Evolutionary conservation across 2,329 filamentous ascomycete genomes (phyloP), one percentile per base, ranked within the genome.

Genomic region (Septoria petroselini): DNA sequence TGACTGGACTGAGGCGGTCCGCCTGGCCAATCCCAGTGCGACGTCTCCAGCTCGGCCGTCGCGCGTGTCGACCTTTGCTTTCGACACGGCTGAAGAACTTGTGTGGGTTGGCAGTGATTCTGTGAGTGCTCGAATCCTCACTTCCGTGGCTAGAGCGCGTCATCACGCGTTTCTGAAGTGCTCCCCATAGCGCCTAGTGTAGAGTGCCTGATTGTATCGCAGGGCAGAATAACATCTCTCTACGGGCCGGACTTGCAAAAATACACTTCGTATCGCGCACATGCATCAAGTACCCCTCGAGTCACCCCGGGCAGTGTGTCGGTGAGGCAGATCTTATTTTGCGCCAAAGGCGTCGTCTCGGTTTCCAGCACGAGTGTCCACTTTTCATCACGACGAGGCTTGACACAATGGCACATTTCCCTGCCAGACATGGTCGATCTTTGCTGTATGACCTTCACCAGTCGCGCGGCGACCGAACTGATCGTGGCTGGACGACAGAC

Each of bases 371-470:
- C 83, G 57, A 89, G 90, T 67, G 78, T 97, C 9, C 93, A 98
- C 71, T 88, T 96, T 77, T 83, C 90, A n/a, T 78, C 82, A 53
- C 81, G 93, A 47, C 82, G 88, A 55, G 93, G 93, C 2, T 73
- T 88, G 49, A 83, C 90, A 44, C 78, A 93, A 74, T 97, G 93
- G 91, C 90, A 96, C 70, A 77, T 96, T 54, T 81, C 77, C 77
- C 78, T 83, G 63, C 75, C 82, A 21, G 85, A 86, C 48, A 95
- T 97, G 85, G 82, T 79, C 57, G 88, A 96, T 65, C 74, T 98
- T 57, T 82, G 83, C 61, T 97, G 93, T 70, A 97, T 97, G 90
- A 91, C 86, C 67, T 96, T 95, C 66, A 94, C 89, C 1, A 90
- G 88, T 21, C 90, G 90, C 64, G 86, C 86, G 7, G 88, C 86